Evolutionary conservation across 2,329 filamentous ascomycete species (phyloP).

Genomic region (Aspergillus sp.): DNA sequence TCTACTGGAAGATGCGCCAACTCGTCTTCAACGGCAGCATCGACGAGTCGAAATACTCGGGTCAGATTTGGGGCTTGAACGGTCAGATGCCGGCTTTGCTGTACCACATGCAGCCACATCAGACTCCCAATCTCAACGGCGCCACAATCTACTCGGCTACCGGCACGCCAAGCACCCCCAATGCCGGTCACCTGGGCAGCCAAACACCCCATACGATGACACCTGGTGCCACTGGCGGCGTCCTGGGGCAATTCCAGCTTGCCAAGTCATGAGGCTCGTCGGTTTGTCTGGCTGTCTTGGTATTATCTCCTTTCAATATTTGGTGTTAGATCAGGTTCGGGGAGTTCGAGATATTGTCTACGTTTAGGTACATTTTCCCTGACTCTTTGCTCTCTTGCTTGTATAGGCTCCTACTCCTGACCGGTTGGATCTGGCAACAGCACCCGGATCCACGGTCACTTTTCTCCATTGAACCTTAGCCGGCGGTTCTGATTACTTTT

Average conservation of each 20-base stretch:
- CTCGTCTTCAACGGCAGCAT: slow-evolving; percentile 84
- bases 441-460: neutral
- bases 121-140: slow-evolving; percentile 59
- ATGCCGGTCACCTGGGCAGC: slow-evolving; percentile 54
- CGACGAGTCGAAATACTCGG: slow-evolving; percentile 74
- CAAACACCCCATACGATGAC: slow-evolving; percentile 65
- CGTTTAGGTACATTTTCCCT: slow-evolving; percentile 15
- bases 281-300: neutral
- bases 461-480: slow-evolving; percentile 3
- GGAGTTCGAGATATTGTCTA: slow-evolving; percentile 14
- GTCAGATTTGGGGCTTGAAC: slow-evolving; percentile 91
- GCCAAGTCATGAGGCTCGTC: slow-evolving; percentile 31
- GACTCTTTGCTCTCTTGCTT: slow-evolving; percentile 10
- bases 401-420: slow-evolving; percentile 20
- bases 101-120: slow-evolving; percentile 48
- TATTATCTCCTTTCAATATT: slow-evolving; percentile 1
- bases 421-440: neutral
- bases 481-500: slow-evolving; percentile 2
- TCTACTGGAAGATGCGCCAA: slow-evolving; percentile 91
- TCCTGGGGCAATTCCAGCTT: slow-evolving; percentile 69
- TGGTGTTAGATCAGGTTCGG: slow-evolving; percentile 19
- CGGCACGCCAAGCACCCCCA: slow-evolving; percentile 69
- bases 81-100: slow-evolving; percentile 63
- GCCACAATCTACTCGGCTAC: slow-evolving; percentile 51
- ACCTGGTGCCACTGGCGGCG: slow-evolving; percentile 72